A percentile compares a stretch with the other conserved stretches of the same genome.
These are phyloP conservation scores for Paxillus rubicundulus DNA, from an alignment of 768 basidiomycete species.

Conservation along the genomic window DNA sequence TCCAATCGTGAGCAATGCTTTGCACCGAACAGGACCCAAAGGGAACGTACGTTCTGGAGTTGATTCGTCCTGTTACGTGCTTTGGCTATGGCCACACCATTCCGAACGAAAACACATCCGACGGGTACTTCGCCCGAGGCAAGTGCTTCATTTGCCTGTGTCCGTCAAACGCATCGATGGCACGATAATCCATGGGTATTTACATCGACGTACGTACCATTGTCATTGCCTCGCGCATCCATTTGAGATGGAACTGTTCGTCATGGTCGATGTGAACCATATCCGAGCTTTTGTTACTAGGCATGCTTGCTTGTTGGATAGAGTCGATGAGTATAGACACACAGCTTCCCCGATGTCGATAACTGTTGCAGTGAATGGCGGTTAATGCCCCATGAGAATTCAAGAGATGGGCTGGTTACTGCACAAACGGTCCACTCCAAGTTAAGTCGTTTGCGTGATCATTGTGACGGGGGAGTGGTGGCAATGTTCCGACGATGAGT, in stretches of 20 bases:
- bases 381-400: neutral
- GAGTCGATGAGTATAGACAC: no score
- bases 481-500: no score
- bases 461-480: no score
- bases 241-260: slow-evolving; percentile 41
- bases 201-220: slow-evolving; percentile 54
- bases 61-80: slow-evolving; percentile 95
- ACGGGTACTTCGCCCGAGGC: slow-evolving; percentile 89
- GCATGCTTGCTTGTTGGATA: neutral
- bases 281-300: neutral
- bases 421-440: no score
- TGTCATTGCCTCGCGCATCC: slow-evolving; percentile 81
- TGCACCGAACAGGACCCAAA: neutral
- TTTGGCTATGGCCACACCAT: slow-evolving; percentile 71
- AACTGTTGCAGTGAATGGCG: neutral
- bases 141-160: slow-evolving; percentile 83
- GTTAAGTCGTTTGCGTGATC: no score
- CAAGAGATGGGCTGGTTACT: no score
- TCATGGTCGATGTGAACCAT: slow-evolving; percentile 2
- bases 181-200: no score
- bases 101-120: slow-evolving; percentile 90
- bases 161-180: slow-evolving; percentile 5
- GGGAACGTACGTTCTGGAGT: slow-evolving; percentile 71
- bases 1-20: neutral
- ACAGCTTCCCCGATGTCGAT: no score